These are phyloP conservation scores for Pseudocercospora musae DNA, from an alignment of 2,329 filamentous ascomycete genomes.

Conservation along the genomic window DNA sequence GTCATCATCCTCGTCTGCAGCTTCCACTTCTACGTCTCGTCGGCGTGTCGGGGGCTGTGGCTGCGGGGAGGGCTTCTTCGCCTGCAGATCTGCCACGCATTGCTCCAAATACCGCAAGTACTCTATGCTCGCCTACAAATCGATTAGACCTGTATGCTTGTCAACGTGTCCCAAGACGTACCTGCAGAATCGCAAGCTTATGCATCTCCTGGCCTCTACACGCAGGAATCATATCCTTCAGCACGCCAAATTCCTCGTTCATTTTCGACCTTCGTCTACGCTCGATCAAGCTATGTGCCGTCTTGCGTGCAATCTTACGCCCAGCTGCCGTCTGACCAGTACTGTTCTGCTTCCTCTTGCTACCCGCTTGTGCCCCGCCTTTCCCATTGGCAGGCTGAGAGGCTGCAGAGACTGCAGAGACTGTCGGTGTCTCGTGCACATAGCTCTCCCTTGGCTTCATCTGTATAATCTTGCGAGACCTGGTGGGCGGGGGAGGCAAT, in stretches of 20 bases:
- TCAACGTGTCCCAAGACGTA: constrained; percentile 40
- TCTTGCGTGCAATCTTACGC: constrained; percentile 93
- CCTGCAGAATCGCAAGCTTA: constrained; percentile 91
- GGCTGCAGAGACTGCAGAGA: constrained; percentile 9
- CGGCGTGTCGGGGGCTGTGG: constrained; percentile 13
- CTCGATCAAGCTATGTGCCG: constrained; percentile 93
- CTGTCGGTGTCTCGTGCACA: constrained; percentile 26
- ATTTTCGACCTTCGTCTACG: constrained; percentile 87
- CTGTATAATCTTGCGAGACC: constrained; percentile 94
- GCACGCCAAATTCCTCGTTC: constrained; percentile 93
- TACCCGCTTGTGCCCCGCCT: constrained; percentile 33
- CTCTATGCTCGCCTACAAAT: constrained; percentile 79
- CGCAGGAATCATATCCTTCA: constrained; percentile 94
- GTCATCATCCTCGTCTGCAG: constrained; percentile 44
- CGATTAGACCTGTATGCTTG: constrained; percentile 1
- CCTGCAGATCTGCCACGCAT: constrained; percentile 77
- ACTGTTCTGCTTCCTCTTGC: constrained; percentile 71
- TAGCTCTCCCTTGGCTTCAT: constrained; percentile 70
- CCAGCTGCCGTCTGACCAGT: constrained; percentile 76
- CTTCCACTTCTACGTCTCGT: constrained; percentile 38
- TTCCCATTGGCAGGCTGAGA: constrained; percentile 20
- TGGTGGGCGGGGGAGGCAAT: constrained; percentile 85
- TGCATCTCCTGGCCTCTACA: constrained; percentile 96
- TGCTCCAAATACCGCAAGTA: constrained; percentile 92
- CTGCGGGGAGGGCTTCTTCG: constrained; percentile 38